These are phyloP conservation scores for Serendipita sp. DNA, from an alignment of 768 basidiomycete genomes.

Conservation along the genomic window DNA sequence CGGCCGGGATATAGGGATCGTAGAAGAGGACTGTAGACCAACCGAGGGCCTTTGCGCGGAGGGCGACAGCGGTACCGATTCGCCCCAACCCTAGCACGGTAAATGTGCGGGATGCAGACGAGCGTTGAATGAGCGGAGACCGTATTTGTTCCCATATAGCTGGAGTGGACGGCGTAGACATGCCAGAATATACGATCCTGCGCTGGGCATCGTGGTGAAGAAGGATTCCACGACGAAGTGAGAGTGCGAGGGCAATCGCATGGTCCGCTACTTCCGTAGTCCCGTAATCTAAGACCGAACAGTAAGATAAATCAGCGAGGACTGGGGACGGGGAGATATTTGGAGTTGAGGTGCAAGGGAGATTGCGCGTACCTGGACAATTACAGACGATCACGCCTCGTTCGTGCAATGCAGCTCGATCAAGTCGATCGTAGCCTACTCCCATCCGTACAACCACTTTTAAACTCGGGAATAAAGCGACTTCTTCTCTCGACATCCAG, in stretches of 20 bases:
- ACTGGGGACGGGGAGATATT: neutral
- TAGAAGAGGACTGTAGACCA: constrained; percentile 15
- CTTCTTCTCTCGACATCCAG: constrained; percentile 9
- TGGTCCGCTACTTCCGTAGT: constrained; percentile 16
- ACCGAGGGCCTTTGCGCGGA: constrained; percentile 16
- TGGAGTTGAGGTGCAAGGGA: neutral
- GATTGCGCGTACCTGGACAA: constrained; percentile 10
- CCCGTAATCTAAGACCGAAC: constrained; percentile 12
- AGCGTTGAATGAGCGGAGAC: constrained; percentile 11
- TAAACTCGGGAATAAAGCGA: constrained; percentile 13
- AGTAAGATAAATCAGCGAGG: neutral
- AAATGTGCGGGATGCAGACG: constrained; percentile 12
- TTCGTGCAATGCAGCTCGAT: constrained; percentile 11
- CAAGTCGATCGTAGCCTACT: constrained; percentile 15
- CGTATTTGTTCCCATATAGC: constrained; percentile 11
- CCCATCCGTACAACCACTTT: constrained; percentile 13
- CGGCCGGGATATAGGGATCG: constrained; percentile 14
- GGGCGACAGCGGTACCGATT: constrained; percentile 15
- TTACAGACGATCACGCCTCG: constrained; percentile 14
- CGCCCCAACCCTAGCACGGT: constrained; percentile 15
- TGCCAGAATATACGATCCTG: neutral
- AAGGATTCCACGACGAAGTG: constrained; percentile 14
- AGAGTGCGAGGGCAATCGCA: constrained; percentile 13
- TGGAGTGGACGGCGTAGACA: neutral
- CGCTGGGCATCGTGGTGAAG: constrained; percentile 15